Evolutionary conservation across 306 rosid species (phyloP).

Genomic region (Elaeagnus macrophylla): DNA sequence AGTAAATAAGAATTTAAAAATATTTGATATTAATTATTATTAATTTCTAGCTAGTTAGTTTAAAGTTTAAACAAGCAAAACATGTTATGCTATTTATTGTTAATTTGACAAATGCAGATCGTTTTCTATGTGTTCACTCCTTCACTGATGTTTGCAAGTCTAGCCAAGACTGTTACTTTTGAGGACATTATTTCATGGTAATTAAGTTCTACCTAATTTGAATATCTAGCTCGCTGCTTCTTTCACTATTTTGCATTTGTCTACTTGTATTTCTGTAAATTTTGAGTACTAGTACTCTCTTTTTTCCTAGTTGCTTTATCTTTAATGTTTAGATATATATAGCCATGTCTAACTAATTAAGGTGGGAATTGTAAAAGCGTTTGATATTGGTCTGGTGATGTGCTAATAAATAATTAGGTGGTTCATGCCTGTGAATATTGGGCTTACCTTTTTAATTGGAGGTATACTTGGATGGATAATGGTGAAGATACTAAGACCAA

Average conservation of each 20-base stretch:
- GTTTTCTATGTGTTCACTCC: constrained; percentile 84
- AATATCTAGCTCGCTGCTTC: background rate
- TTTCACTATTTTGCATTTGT: background rate
- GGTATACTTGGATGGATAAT: constrained; percentile 71
- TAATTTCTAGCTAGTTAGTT: background rate
- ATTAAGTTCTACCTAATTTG: background rate
- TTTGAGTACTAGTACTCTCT: too few relatives aligned
- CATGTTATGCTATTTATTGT: background rate
- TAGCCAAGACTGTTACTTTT: constrained; percentile 66
- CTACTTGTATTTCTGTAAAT: background rate
- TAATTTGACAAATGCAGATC: constrained; percentile 38
- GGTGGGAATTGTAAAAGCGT: too few relatives aligned
- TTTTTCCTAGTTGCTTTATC: too few relatives aligned
- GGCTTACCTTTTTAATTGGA: constrained; percentile 67
- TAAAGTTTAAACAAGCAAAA: background rate
- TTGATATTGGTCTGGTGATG: too few relatives aligned
- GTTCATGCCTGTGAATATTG: constrained; percentile 84
- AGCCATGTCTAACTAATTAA: too few relatives aligned
- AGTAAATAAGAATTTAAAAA: background rate
- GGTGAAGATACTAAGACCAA: constrained; percentile 62
- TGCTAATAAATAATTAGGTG: too few relatives aligned
- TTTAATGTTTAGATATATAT: too few relatives aligned
- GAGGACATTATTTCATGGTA: constrained; percentile 84
- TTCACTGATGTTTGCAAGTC: constrained; percentile 58
- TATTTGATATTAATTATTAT: background rate